Evolutionary conservation across 345 rosid species (phyloP), one percentile per base, ranked within the genome.

Genomic region (Erodium maritimum): DNA sequence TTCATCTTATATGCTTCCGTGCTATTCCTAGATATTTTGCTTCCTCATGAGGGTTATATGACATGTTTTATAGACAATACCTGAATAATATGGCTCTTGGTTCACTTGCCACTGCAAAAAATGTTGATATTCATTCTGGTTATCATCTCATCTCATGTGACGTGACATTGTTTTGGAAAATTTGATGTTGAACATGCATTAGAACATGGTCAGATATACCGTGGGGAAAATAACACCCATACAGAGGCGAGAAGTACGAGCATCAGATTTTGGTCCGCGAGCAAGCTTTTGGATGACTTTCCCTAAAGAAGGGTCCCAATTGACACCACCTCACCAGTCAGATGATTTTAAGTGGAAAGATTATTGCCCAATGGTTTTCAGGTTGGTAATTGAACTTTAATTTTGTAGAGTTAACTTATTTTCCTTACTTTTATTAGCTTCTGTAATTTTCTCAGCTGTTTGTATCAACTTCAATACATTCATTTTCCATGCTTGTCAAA

Each of bases 261-360:
- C 83, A 66, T 71, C 91, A 24, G 99, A 93, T 73, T 93, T 93
- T 75, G 96, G 99, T 73, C 82, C 90, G 19, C 76, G 70, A 59
- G 99, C 99, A 52, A 93, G 96, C 81, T 93, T 93, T 73, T 93
- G 95, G 99, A 93, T 93, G 96, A 71, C 70, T 66, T 93, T 93
- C 67, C 99, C 95, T 17, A 83, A 81, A 73, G 89, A 69, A 63
- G 99, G 99, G 17, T 93, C 96, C 50, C 87, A 85, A 45, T 65
- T 87, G 73, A 89, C 99, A 29, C 99, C 95, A 60, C 75, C 96
- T 64, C 99, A 93, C 62, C 95, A 72, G 62, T 89, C 96, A 0
- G 96, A 86, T 50, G 99, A 80, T 69, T 93, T 93, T 65, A 93
- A 82, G 69, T 93, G 99, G 96, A 93, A 93, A 70, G 99, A 93